Evolutionary conservation across 495 filamentous ascomycete genomes (phyloP).

Genomic region (Lasiosphaeriaceae sp.): DNA sequence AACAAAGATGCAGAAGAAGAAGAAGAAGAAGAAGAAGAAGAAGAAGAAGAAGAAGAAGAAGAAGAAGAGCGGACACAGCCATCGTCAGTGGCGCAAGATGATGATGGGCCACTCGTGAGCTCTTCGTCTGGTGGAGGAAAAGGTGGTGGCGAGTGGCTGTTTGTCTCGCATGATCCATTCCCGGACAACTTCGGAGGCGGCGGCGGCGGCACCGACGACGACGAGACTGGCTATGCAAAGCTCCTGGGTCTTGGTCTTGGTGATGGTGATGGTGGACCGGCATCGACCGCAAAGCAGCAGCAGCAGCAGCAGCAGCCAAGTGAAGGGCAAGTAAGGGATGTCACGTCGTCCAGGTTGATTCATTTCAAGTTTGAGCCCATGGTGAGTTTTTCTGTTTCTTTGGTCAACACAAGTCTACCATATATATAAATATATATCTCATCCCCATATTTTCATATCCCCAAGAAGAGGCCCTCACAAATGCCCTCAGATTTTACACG

Average conservation of each 20-base stretch:
- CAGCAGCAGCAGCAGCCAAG: slow-evolving; percentile 7
- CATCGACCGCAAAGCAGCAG: not conserved
- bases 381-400: slow-evolving; percentile 50
- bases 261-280: slow-evolving; percentile 14
- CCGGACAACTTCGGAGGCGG: not conserved
- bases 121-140: slow-evolving; percentile 60
- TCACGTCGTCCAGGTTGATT: slow-evolving; percentile 53
- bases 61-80: slow-evolving; percentile 5
- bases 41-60: no score
- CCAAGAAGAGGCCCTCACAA: not conserved
- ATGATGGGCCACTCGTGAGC: no score
- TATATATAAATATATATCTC: no score
- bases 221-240: not conserved
- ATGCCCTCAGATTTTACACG: slow-evolving; percentile 91
- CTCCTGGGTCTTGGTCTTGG: not conserved
- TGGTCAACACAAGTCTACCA: no score
- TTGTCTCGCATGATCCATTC: slow-evolving; percentile 77
- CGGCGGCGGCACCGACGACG: not conserved
- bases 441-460: no score
- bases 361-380: slow-evolving; percentile 94
- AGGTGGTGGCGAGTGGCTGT: slow-evolving; percentile 79
- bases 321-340: slow-evolving; percentile 7
- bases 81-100: not conserved
- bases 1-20: no score
- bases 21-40: not conserved